Evolutionary conservation across 352 stramenopile species (phyloP).

Genomic region (Plasmopara muralis): DNA sequence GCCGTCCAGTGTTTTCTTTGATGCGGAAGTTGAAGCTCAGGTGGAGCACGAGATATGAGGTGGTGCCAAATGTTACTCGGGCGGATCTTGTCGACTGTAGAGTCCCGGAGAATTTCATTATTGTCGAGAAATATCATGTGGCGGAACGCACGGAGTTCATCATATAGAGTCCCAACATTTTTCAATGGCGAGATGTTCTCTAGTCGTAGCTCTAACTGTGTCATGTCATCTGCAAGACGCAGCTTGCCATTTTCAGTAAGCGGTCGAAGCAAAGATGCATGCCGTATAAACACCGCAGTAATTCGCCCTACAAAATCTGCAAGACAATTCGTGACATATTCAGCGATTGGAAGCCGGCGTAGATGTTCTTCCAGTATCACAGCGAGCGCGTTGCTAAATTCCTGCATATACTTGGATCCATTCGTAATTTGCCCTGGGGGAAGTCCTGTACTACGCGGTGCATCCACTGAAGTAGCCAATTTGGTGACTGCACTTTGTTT

Average conservation of each 20-base stretch:
- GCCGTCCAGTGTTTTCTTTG: conserved; percentile 67
- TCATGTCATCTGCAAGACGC: conserved; percentile 78
- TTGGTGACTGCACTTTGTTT: conserved; percentile 23
- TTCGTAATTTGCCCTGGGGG: conserved; percentile 21
- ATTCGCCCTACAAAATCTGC: conserved; percentile 63
- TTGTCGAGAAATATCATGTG: conserved; percentile 82
- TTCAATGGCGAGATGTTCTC: conserved; percentile 54
- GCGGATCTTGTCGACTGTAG: conserved; percentile 71
- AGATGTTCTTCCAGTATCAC: conserved; percentile 75
- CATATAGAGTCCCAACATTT: conserved; percentile 52
- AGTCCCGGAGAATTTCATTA: conserved; percentile 51
- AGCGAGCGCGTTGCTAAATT: conserved; percentile 59
- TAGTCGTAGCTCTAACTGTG: conserved; percentile 67
- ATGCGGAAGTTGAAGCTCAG: conserved; percentile 69
- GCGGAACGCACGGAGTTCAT: conserved; percentile 73
- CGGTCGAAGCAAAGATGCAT: conserved; percentile 63
- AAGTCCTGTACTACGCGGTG: conserved; percentile 12
- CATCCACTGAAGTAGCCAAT: conserved; percentile 6
- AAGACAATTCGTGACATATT: conserved; percentile 48
- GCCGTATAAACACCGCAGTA: conserved; percentile 72
- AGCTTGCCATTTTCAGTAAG: conserved; percentile 73
- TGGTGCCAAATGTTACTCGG: conserved; percentile 86
- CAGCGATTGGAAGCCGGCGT: conserved; percentile 42
- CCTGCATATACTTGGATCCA: conserved; percentile 72
- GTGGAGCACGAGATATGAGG: conserved; percentile 56